phyloP scores from a whole-genome alignment of 2,329 filamentous ascomycete genomes.

The Fusarium camptoceras region DNA sequence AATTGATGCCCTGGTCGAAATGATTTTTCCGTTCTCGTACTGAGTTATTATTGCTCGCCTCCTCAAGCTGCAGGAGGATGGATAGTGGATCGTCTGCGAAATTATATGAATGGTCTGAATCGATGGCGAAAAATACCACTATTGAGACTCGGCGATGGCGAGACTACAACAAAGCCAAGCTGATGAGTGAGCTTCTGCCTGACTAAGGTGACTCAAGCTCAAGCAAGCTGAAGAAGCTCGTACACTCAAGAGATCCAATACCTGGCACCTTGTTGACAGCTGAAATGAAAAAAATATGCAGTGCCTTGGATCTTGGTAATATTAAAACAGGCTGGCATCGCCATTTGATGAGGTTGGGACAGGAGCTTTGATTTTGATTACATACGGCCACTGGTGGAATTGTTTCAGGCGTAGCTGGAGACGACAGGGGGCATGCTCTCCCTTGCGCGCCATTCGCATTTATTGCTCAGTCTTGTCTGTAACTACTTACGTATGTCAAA shows the following conservation, averaged over 20 bases:
- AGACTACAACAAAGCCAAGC: conserved; percentile 13
- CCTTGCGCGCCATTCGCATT: conserved; percentile 28
- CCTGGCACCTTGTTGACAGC: conserved; percentile 6
- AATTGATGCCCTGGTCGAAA: conserved; percentile 6
- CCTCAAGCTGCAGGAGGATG: conserved; percentile 26
- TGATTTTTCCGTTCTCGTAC: conserved; percentile 15
- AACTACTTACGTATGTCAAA: neutral
- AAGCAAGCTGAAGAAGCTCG: conserved; percentile 31
- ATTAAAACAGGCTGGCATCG: conserved; percentile 8
- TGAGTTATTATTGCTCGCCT: conserved; percentile 27
- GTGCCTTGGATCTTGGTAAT: conserved; percentile 15
- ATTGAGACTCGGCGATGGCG: conserved; percentile 26
- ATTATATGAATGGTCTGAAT: conserved; percentile 8
- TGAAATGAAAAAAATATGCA: conserved; percentile 32
- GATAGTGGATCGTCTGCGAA: conserved; percentile 27
- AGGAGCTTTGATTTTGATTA: conserved; percentile 41
- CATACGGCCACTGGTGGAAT: conserved; percentile 31
- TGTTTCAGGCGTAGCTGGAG: conserved; percentile 40
- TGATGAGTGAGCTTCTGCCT: conserved; percentile 17
- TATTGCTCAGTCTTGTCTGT: conserved; percentile 17
- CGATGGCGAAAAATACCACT: conserved; percentile 26
- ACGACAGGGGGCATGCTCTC: conserved; percentile 39
- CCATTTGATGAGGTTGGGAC: conserved; percentile 22
- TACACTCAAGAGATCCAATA: conserved; percentile 10
- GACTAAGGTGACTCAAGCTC: conserved; percentile 29